These are phyloP conservation scores for Ophiosphaerella narmari DNA, from an alignment of 2,329 filamentous ascomycete genomes.

Conservation along the genomic window DNA sequence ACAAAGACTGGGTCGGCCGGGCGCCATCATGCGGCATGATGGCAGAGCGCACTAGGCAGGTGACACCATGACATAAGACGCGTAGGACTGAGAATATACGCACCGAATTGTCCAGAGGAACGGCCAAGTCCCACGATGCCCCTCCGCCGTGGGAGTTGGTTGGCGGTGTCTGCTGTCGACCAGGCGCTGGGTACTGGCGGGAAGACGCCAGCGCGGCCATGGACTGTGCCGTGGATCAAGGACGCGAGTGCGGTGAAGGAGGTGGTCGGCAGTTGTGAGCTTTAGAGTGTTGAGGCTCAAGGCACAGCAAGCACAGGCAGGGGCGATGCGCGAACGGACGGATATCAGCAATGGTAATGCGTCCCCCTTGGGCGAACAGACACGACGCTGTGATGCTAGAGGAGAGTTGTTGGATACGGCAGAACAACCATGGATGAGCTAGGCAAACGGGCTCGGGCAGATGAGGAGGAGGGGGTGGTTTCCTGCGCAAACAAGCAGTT, in stretches of 20 bases:
- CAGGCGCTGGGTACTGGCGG: slow-evolving; percentile 32
- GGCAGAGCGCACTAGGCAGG: slow-evolving; percentile 27
- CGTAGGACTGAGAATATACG: slow-evolving; percentile 19
- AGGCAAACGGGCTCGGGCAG: slow-evolving; percentile 14
- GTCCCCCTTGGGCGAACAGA: slow-evolving; percentile 5
- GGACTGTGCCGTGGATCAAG: slow-evolving; percentile 12
- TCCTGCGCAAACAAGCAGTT: slow-evolving; percentile 35
- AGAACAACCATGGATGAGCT: slow-evolving; percentile 15
- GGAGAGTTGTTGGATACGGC: slow-evolving; percentile 11
- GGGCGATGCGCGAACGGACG: slow-evolving; percentile 1
- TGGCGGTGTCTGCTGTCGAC: slow-evolving; percentile 46
- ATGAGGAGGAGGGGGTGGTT: slow-evolving; percentile 28
- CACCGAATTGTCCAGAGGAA: slow-evolving; percentile 44
- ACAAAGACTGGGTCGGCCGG: slow-evolving; percentile 4
- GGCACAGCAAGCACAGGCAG: slow-evolving; percentile 11
- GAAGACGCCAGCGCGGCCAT: slow-evolving; percentile 43
- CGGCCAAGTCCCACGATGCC: slow-evolving; percentile 46
- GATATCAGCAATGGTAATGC: neutral
- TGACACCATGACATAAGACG: slow-evolving; percentile 11
- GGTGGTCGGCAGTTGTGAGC: slow-evolving; percentile 7
- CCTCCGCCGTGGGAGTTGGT: slow-evolving; percentile 46
- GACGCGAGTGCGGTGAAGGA: neutral
- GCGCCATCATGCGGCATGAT: slow-evolving; percentile 27
- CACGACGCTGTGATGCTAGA: neutral
- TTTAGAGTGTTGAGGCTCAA: slow-evolving; percentile 3